phyloP scores from a whole-genome alignment of 805 yeast genomes.

The Saturnispora quitensis region DNA sequence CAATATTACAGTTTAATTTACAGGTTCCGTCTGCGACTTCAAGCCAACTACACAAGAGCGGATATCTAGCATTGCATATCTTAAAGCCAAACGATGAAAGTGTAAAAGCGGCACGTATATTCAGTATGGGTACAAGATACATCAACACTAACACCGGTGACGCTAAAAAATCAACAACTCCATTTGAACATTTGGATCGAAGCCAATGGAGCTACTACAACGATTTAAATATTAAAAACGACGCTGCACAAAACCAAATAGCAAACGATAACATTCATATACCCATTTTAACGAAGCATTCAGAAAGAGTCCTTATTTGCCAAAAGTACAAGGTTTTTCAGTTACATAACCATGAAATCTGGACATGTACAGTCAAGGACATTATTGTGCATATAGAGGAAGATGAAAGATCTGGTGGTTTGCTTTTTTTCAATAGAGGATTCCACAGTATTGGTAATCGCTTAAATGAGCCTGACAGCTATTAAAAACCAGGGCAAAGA shows the following conservation, averaged over 20 bases:
- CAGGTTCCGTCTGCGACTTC: constrained; percentile 84
- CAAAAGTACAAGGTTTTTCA: constrained; percentile 40
- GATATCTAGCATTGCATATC: constrained; percentile 64
- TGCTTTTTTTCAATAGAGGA: constrained; percentile 52
- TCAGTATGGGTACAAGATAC: constrained; percentile 48
- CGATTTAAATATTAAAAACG: constrained; percentile 10
- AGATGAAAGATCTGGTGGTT: constrained; percentile 44
- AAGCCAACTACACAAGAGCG: constrained; percentile 45
- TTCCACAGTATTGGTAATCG: constrained; percentile 39
- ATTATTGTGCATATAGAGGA: constrained; percentile 30
- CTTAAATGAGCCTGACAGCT: constrained; percentile 13
- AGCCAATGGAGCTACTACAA: constrained; percentile 31
- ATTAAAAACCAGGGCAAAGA: not conserved
- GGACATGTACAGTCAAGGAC: constrained; percentile 73
- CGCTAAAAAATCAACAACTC: constrained; percentile 33
- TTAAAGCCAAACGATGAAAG: constrained; percentile 52
- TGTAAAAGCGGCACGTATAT: constrained; percentile 53
- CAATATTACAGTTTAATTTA: constrained; percentile 76
- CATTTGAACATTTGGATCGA: constrained; percentile 38
- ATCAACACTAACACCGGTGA: constrained; percentile 28
- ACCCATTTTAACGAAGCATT: constrained; percentile 45
- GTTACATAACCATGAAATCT: constrained; percentile 82
- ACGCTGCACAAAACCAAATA: constrained; percentile 12
- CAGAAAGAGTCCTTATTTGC: constrained; percentile 58
- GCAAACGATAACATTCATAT: constrained; percentile 24